Evolutionary conservation across 2,329 filamentous ascomycete species (phyloP), one percentile per base, ranked within the genome.

Genomic region (Falciphora oryzae): DNA sequence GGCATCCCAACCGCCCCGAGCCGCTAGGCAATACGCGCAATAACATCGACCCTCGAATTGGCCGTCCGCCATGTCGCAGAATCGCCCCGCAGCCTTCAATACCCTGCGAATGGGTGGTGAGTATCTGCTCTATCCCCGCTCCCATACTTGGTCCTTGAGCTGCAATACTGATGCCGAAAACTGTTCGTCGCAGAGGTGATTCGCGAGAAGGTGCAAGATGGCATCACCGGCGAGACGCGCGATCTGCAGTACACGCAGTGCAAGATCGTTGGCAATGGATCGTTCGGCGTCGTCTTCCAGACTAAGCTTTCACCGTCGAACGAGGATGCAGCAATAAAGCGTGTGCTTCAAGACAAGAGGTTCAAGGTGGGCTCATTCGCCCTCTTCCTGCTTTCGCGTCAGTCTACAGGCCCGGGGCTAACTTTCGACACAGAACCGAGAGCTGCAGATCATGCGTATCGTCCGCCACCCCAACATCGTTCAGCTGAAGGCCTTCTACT

Each of bases 391-490:
- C 38, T 32, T 28, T 31, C 58, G 11, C 50, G 16, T 13, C n/a
- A 44, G 7, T 27, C 14, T 25, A 1, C 22, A 31, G 14, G 25
- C 32, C 22, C n/a, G 25, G 2, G 13, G n/a, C 8, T 61, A 25
- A 38, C 31, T 18, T 31, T 53, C 25, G 63, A 64, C 6, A 11
- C 76, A 99, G 95, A 99, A 99, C 77, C 93, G 95, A 79, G 95
- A 99, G 78, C 85, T 99, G 71, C 95, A 99, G 78, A 99, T 99
- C 76, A 99, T 99, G 95, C 91, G 95, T 75, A 99, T 99, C 75
- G 95, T 99, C 73, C 89, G 94, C 75, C 95, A 99, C 78, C 95
- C 95, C 65, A 99, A 99, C 80, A 98, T 99, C 73, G 95, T 99
- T 67, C 93, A 98, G 78, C 84, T 99, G 69, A 99, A 99, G 82